Percentiles rank a stretch among this genome's conserved stretches.
Evolutionary conservation across 129 eudicot genomes (phyloP).

Genomic region (Artemisia tridentata): DNA sequence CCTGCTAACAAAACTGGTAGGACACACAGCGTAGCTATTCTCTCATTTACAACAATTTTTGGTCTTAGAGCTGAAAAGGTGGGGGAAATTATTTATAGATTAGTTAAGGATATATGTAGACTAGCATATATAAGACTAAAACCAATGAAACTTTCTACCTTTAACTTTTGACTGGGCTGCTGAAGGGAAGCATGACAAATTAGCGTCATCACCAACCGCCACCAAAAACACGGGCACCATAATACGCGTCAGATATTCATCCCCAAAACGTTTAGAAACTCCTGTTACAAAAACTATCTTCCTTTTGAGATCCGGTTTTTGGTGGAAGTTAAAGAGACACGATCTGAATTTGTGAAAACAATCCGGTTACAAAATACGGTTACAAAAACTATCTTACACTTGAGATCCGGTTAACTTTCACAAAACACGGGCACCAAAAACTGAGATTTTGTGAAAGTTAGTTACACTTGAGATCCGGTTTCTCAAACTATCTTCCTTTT

Average conservation of each 20-base stretch:
- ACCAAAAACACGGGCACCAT: conserved; percentile 80
- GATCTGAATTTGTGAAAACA: too few species aligned
- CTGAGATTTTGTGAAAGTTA: conserved; percentile 39
- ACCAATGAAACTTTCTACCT: conserved; percentile 38
- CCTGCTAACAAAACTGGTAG: conserved; percentile 88
- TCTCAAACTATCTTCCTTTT: conserved; percentile 82
- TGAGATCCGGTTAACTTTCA: too few species aligned
- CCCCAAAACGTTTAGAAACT: conserved; percentile 70
- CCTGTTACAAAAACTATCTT: too few species aligned
- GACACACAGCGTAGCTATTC: conserved; percentile 76
- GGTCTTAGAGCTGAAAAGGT: conserved; percentile 69
- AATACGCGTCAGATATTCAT: conserved; percentile 66
- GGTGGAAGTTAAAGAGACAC: too few species aligned
- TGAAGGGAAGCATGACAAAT: conserved; percentile 64
- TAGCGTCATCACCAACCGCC: conserved; percentile 78
- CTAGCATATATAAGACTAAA: background rate
- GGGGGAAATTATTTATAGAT: background rate
- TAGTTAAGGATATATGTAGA: conserved; percentile 4
- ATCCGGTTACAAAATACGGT: too few species aligned
- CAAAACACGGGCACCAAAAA: too few species aligned
- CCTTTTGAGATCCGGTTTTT: too few species aligned
- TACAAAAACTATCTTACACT: too few species aligned
- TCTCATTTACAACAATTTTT: conserved; percentile 51
- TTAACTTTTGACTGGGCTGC: conserved; percentile 57
- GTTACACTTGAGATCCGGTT: conserved; percentile 68